Base-by-base conservation (phyloP, 257 asterid genomes). In the Fraxinus quadrangulata region DNA sequence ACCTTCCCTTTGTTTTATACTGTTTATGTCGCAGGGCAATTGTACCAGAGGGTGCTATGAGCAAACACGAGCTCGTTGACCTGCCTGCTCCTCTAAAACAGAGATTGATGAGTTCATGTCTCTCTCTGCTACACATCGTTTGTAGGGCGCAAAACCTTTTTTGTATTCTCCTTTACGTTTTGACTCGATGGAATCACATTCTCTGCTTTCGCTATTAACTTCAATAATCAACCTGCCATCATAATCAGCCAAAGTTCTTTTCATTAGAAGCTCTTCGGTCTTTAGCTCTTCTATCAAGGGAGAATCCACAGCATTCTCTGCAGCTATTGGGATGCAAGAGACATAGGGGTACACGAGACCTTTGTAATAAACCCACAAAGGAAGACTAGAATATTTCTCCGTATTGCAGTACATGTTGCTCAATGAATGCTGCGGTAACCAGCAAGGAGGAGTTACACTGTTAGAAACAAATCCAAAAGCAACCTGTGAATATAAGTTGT, bases 131-230 rank as follows among this genome's bases (percentile, higher is more conserved):
- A 86, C 75, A 76, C 96, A 91, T 74, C 92, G 75, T 73, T 92
- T 89, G 80, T 89, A 91, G 4, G 97, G 97, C 19, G 84, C 87
- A 77, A 91, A 92, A 39, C 96, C 97, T 83, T 83, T 91, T 24
- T 71, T 75, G 37, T 63, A 72, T 70, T 77, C 73, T 14, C 56
- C 77, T 30, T 67, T 82, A 26, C 54, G 47, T 67, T 80, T 83
- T 1, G 87, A 85, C 65, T 86, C 86, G 11, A 54, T 74, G n/a
- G 70, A 80, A 26, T 79, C 77, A 31, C 70, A 74, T 10, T 45
- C 84, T 16, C 40, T 78, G 74, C 73, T 74, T 61, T 73, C 83
- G 6, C 65, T 51, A 0, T 80, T 61, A 12, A 54, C 81, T 45
- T 39, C 82, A 19, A 66, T 51, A 3, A 42, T 72, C 54, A 75